A percentile compares a stretch with the other conserved stretches of the same genome.
Conservation (phyloP, 169 alveolate genomes). For the Plasmodium relictum region DNA sequence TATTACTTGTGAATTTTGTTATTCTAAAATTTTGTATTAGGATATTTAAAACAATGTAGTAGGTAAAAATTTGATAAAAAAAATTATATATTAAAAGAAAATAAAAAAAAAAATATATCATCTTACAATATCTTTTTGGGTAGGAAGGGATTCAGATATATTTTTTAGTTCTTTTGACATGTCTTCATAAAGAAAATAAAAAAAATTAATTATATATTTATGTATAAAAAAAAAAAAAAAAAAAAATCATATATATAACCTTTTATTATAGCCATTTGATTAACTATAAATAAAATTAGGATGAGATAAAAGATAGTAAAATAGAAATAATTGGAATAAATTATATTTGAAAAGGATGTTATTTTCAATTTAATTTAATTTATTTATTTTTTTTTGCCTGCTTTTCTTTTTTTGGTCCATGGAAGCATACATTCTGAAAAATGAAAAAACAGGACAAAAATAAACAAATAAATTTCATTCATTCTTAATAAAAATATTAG, state of each 20-base stretch:
- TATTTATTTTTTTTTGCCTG: slow-evolving; percentile 21
- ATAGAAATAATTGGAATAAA: not conserved
- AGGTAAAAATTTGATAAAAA: not conserved
- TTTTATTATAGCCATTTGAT: slow-evolving; percentile 65
- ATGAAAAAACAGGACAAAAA: slow-evolving; percentile 19
- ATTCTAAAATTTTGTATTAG: slow-evolving; percentile 9
- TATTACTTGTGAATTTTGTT: slow-evolving; percentile 56
- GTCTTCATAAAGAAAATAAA: slow-evolving; percentile 16
- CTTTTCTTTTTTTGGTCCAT: slow-evolving; percentile 68
- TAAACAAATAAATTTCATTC: slow-evolving; percentile 7
- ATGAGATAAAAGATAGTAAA: not conserved
- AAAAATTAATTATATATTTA: not conserved
- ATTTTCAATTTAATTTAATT: not conserved
- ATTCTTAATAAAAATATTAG: slow-evolving; percentile 15
- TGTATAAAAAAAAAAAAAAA: not conserved
- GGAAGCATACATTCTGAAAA: slow-evolving; percentile 49
- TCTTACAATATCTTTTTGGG: slow-evolving; percentile 41
- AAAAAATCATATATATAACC: not conserved
- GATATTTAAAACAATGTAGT: not conserved
- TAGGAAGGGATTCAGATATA: slow-evolving; percentile 41
- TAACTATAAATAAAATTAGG: slow-evolving; percentile 12
- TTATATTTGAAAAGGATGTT: not conserved
- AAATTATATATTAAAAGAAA: slow-evolving; percentile 10
- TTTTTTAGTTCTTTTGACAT: slow-evolving; percentile 48
- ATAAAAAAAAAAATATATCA: not conserved